Base-by-base conservation (phyloP, 2,329 filamentous ascomycete species). In the Leptographium radiaticola region DNA sequence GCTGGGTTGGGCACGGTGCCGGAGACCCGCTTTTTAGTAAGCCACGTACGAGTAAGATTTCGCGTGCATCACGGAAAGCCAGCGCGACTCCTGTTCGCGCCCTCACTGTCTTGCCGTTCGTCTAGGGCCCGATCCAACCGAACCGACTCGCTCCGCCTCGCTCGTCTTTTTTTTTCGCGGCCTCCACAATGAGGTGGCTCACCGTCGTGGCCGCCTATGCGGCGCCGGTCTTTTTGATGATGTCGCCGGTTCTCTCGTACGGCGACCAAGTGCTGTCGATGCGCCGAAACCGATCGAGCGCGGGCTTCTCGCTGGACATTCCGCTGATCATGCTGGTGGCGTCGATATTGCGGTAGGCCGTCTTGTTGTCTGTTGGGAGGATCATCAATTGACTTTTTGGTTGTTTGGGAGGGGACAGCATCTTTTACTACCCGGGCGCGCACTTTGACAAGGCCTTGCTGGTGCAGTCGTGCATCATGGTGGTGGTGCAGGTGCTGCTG, bases 251-350 rank as follows among this genome's bases (percentile, higher is more conserved):
- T 47, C 68, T 83, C 43, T 83, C 80, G 53, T 85, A 84, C 66
- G 75, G 75, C 62, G 81, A 85, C 68, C 81, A 84, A 69, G 80
- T 77, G 31, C 63, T 80, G 48, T 76, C 81, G 39, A 86, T 86
- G 76, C 75, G 83, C 62, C 72, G 76, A 61, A 74, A 70, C 54
- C 81, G 77, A 65, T 81, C 80, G 45, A 85, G 81, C 53, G 58
- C 58, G 0, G 59, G 58, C 9, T 60, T 60, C 68, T 86, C 82
- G 18, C 73, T 86, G 58, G 83, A 86, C 62, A 86, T 85, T 46
- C 83, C 83, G 36, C 70, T 86, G 55, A 86, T 86, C 57, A 86
- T 86, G 83, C 76, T 86, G 51, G 75, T 85, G 53, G 80, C 83
- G 33, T 86, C 81, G 4, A 69, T 86, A 53, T 69, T 84, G 53